Conservation (phyloP, 2,329 filamentous ascomycete genomes). For the Cephalotrichum gorgonifer region DNA sequence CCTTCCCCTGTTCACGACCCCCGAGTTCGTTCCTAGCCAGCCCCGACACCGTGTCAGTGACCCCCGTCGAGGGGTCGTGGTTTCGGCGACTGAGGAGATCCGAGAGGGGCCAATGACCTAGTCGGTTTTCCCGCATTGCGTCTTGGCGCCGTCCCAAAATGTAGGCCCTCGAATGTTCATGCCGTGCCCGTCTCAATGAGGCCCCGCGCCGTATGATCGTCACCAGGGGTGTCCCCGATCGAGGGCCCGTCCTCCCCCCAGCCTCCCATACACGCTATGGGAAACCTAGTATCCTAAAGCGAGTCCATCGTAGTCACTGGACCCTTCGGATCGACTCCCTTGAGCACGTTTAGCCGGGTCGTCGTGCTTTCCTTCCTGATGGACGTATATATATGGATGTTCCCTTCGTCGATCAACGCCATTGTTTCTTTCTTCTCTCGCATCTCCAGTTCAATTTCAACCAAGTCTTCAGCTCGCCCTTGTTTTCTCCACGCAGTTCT, state of each 20-base stretch:
- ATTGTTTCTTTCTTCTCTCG: conserved; percentile 6
- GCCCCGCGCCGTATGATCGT: conserved; percentile 3
- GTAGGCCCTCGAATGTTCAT: conserved; percentile 1
- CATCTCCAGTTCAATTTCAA: conserved; percentile 6
- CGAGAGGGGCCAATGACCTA: neutral
- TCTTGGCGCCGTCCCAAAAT: conserved; percentile 3
- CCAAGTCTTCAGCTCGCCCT: conserved; percentile 15
- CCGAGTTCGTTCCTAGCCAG: too few species aligned
- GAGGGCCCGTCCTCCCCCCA: neutral
- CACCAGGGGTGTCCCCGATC: neutral
- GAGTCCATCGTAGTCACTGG: neutral
- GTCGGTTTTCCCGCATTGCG: neutral
- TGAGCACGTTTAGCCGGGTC: neutral
- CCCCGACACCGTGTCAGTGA: neutral
- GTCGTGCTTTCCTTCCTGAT: neutral
- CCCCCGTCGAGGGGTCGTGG: neutral
- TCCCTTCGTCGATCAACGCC: conserved; percentile 3
- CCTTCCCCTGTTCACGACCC: neutral
- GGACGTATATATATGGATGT: conserved; percentile 2
- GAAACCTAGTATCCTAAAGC: neutral
- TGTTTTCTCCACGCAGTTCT: conserved; percentile 22
- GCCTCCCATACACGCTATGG: neutral
- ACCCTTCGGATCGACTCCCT: neutral
- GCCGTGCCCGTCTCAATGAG: conserved; percentile 4
- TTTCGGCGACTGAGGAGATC: neutral